Conservation (phyloP, 208 protist genomes). For the Acanthamoeba polyphaga region DNA sequence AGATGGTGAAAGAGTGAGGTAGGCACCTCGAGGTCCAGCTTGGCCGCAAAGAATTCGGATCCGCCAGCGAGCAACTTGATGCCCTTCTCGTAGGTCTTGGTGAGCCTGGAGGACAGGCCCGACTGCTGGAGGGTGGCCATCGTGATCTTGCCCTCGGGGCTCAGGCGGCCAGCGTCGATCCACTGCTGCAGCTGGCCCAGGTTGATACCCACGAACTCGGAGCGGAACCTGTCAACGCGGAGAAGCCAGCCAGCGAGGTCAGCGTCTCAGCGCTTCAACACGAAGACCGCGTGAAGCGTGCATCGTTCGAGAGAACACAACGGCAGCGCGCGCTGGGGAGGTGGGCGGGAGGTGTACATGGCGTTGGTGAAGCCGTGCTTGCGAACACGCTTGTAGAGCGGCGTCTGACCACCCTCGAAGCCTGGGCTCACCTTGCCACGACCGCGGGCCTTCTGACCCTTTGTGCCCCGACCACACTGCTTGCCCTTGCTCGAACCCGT, state of each 20-base stretch:
- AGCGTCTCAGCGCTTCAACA: too few relatives aligned
- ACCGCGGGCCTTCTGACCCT: constrained; percentile 72
- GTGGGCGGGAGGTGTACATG: background rate
- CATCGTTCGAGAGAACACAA: too few relatives aligned
- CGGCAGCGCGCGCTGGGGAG: background rate
- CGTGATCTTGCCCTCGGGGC: constrained; percentile 69
- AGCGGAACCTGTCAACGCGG: background rate
- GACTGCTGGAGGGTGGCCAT: constrained; percentile 65
- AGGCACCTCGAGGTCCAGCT: constrained; percentile 4
- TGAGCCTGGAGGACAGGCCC: constrained; percentile 51
- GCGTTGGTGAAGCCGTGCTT: constrained; percentile 78
- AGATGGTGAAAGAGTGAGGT: too few relatives aligned
- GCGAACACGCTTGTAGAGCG: constrained; percentile 73
- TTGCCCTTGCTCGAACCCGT: constrained; percentile 73
- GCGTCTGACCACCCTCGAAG: constrained; percentile 81
- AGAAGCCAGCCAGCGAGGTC: too few relatives aligned
- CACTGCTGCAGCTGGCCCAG: constrained; percentile 70
- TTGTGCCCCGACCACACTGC: constrained; percentile 53
- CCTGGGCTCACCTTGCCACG: constrained; percentile 61
- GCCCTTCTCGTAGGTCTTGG: constrained; percentile 50
- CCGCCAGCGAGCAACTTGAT: constrained; percentile 74
- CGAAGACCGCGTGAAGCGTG: too few relatives aligned
- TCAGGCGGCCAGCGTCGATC: constrained; percentile 69
- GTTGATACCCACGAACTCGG: constrained; percentile 50
- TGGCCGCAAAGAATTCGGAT: background rate